Percentiles rank a stretch among this genome's conserved stretches.
These are phyloP conservation scores for Candida patagonica DNA, from an alignment of 805 yeast genomes.

Conservation along the genomic window DNA sequence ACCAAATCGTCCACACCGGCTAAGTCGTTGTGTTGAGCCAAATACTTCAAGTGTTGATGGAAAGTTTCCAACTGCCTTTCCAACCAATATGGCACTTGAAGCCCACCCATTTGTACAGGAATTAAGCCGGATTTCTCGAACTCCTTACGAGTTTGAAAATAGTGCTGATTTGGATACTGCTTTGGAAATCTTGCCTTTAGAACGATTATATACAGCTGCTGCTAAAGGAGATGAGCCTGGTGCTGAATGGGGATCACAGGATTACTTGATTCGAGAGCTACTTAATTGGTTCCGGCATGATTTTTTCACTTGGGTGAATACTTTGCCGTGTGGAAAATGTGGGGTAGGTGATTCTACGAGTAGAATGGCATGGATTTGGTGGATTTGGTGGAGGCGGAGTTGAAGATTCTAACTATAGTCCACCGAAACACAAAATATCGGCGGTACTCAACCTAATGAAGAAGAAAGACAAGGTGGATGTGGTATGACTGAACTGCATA, in stretches of 20 bases:
- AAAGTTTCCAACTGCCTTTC: no score
- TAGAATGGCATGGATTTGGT: no score
- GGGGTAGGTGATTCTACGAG: slow-evolving; percentile 20
- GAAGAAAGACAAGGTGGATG: slow-evolving; percentile 45
- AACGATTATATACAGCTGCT: slow-evolving; percentile 47
- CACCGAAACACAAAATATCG: slow-evolving; percentile 31
- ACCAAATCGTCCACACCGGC: no score
- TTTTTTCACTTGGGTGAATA: slow-evolving; percentile 78
- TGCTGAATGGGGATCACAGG: slow-evolving; percentile 38
- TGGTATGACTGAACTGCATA: slow-evolving; percentile 51
- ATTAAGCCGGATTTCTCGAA: no score
- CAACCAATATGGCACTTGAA: no score
- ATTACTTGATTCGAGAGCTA: slow-evolving; percentile 47
- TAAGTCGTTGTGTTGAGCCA: no score
- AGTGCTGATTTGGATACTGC: slow-evolving; percentile 43
- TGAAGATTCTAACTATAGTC: no score
- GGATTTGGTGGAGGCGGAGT: no score
- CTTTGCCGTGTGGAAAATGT: slow-evolving; percentile 53
- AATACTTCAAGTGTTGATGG: no score
- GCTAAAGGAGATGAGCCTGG: slow-evolving; percentile 36
- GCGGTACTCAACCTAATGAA: slow-evolving; percentile 35
- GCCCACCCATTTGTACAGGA: no score
- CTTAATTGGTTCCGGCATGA: slow-evolving; percentile 63
- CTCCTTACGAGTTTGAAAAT: slow-evolving; percentile 34
- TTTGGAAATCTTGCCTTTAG: slow-evolving; percentile 54